Evolutionary conservation across 106 monocot genomes (phyloP).

Genomic region (Acorus calamus): DNA sequence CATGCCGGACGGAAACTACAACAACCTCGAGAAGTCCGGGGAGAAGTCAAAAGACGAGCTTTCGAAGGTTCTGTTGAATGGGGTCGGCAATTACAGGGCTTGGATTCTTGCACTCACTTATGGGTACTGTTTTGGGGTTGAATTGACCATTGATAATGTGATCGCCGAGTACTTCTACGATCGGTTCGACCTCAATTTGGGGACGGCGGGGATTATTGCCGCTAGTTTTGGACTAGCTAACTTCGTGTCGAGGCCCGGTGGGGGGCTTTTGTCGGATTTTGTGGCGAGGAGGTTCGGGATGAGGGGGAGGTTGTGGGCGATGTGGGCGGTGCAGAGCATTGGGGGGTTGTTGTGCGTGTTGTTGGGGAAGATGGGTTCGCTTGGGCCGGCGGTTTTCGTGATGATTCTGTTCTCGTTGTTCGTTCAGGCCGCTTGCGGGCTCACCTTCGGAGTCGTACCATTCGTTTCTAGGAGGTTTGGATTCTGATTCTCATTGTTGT

Average conservation of each 20-base stretch:
- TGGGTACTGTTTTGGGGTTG: slow-evolving; percentile 87
- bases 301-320: slow-evolving; percentile 82
- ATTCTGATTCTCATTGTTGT: background rate
- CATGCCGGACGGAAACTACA: slow-evolving; percentile 68
- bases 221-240: slow-evolving; percentile 87
- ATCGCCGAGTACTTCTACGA: slow-evolving; percentile 92
- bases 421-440: slow-evolving; percentile 73
- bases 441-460: slow-evolving; percentile 80
- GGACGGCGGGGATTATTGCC: slow-evolving; percentile 58
- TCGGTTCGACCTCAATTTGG: slow-evolving; percentile 56
- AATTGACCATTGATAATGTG: slow-evolving; percentile 76
- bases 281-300: slow-evolving; percentile 48
- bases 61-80: slow-evolving; percentile 32
- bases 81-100: slow-evolving; percentile 52
- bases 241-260: slow-evolving; percentile 60
- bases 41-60: slow-evolving; percentile 61
- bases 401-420: slow-evolving; percentile 83
- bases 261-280: slow-evolving; percentile 58
- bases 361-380: slow-evolving; percentile 31
- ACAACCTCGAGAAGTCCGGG: slow-evolving; percentile 42
- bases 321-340: slow-evolving; percentile 64
- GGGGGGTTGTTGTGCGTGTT: slow-evolving; percentile 64
- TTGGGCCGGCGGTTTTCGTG: slow-evolving; percentile 37
- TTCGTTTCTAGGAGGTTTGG: slow-evolving; percentile 69
- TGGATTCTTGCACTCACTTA: slow-evolving; percentile 66